Evolutionary conservation across 1,139 yeast genomes (phyloP).

Genomic region (Kurtzmaniella quercitrusa): DNA sequence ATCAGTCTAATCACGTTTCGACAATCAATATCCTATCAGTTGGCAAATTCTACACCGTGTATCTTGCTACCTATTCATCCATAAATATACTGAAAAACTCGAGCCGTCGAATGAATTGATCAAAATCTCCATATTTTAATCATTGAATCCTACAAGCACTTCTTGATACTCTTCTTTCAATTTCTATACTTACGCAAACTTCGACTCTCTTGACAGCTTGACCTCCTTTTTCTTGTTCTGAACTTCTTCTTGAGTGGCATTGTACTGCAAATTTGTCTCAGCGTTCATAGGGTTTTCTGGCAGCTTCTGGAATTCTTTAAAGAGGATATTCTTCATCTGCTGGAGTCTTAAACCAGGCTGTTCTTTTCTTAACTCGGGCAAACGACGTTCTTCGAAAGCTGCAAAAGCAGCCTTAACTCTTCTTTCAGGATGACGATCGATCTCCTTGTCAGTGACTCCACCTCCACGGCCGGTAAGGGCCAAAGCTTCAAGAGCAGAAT

Average conservation of each 20-base stretch:
- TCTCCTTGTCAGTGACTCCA: conserved; percentile 55
- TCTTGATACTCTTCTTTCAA: no score
- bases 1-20: no score
- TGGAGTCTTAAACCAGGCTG: conserved; percentile 77
- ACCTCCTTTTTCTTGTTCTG: conserved; percentile 46
- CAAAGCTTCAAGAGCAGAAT: conserved; percentile 74
- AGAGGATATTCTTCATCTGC: conserved; percentile 69
- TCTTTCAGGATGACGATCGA: conserved; percentile 87
- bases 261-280: conserved; percentile 57
- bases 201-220: conserved; percentile 44
- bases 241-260: conserved; percentile 60
- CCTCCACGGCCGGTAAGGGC: conserved; percentile 55
- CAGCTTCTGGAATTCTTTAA: conserved; percentile 78
- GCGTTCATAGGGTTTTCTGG: conserved; percentile 86
- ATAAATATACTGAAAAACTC: no score
- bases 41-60: no score
- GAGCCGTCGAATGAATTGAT: no score
- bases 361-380: conserved; percentile 73
- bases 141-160: no score
- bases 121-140: no score
- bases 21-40: no score
- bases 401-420: conserved; percentile 78
- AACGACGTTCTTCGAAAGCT: conserved; percentile 66
- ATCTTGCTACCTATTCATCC: no score
- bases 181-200: conserved; percentile 24